A percentile compares a stretch with the other conserved stretches of the same genome.
phyloP scores from a whole-genome alignment of 768 basidiomycete genomes.

The Arthromyces matolae region DNA sequence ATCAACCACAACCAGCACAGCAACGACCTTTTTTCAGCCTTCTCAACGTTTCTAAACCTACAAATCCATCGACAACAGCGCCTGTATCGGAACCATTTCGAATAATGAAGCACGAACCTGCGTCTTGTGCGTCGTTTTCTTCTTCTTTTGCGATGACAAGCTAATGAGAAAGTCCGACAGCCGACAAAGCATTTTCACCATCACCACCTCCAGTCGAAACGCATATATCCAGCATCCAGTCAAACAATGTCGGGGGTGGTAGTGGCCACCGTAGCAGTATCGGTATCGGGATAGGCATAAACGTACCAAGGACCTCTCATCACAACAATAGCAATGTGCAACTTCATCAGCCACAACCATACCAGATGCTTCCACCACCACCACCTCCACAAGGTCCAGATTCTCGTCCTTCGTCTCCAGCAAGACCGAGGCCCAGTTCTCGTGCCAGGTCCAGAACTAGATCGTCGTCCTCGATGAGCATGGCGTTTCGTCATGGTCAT shows the following conservation, averaged over 20 bases:
- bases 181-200: background rate
- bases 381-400: constrained; percentile 9
- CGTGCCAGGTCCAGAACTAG: constrained; percentile 7
- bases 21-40: constrained; percentile 10
- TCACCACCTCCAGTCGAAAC: background rate
- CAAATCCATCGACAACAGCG: background rate
- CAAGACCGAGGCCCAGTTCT: background rate
- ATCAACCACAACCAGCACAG: background rate
- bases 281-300: background rate
- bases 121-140: background rate
- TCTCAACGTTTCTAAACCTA: background rate
- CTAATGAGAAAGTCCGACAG: background rate
- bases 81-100: background rate
- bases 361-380: constrained; percentile 15
- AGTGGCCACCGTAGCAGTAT: background rate
- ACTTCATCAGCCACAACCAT: too few species aligned
- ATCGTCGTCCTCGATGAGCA: constrained; percentile 2
- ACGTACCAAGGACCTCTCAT: too few species aligned
- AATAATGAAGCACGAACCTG: background rate
- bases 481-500: background rate
- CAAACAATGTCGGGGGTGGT: too few species aligned
- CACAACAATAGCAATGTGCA: too few species aligned
- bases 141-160: too few species aligned
- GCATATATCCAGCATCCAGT: constrained; percentile 9
- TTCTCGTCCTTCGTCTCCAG: constrained; percentile 10